A percentile compares a stretch with the other conserved stretches of the same genome.
Evolutionary conservation across 2,329 filamentous ascomycete species (phyloP).

Genomic region (Westerdykella aurantiaca): DNA sequence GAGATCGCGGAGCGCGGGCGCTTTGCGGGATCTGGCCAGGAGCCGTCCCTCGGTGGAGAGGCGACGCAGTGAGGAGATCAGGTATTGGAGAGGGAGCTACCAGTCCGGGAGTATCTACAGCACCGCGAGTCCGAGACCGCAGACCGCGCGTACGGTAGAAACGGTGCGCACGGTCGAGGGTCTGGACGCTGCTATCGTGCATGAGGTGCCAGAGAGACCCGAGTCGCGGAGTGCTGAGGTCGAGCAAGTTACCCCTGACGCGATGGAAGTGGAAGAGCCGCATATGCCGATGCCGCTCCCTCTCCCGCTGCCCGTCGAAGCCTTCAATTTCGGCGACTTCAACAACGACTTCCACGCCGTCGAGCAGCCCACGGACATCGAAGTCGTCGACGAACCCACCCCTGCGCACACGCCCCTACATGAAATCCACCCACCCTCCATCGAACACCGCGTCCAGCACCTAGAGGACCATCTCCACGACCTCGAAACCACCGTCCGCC

Average conservation of each 20-base stretch:
- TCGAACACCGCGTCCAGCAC: conserved; percentile 31
- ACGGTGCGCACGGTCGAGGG: conserved; percentile 22
- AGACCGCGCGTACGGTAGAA: conserved; percentile 29
- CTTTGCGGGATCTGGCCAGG: conserved; percentile 29
- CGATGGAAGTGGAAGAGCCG: conserved; percentile 1
- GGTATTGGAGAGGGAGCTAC: conserved; percentile 33
- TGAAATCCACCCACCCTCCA: conserved; percentile 18
- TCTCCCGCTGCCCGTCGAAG: conserved; percentile 20
- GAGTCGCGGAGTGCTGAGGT: conserved; percentile 21
- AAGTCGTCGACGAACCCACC: background rate
- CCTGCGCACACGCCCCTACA: conserved; percentile 7
- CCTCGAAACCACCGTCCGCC: conserved; percentile 28
- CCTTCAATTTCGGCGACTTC: conserved; percentile 36
- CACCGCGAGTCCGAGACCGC: conserved; percentile 21
- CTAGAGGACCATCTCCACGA: conserved; percentile 28
- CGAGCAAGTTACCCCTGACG: background rate
- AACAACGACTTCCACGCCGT: conserved; percentile 18
- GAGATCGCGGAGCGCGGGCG: conserved; percentile 35
- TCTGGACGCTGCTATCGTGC: conserved; percentile 18
- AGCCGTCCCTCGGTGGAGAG: conserved; percentile 17
- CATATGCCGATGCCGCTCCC: background rate
- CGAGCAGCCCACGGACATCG: conserved; percentile 11
- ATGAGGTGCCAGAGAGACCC: conserved; percentile 3
- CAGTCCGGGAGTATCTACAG: conserved; percentile 30
- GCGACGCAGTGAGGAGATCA: conserved; percentile 32